Conservation (phyloP, 345 rosid genomes). For the Murraya koenigii region DNA sequence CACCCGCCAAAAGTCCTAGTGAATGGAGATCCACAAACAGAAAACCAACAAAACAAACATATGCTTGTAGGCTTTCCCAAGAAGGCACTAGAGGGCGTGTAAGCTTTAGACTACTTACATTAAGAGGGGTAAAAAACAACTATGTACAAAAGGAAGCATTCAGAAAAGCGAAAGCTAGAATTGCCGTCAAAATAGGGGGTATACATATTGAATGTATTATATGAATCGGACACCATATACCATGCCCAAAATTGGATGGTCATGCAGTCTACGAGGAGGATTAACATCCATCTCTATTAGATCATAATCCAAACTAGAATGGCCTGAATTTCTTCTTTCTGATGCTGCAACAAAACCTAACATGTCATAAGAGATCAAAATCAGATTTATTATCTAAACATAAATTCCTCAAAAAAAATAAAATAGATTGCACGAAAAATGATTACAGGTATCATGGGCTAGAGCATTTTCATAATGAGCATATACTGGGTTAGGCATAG, state of each 20-base stretch:
- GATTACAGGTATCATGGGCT: neutral
- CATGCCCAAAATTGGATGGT: conserved; percentile 33
- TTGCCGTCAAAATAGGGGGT: conserved; percentile 4
- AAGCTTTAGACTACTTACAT: conserved; percentile 25
- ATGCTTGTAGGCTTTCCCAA: conserved; percentile 6
- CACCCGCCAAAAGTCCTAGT: neutral
- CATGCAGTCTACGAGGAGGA: neutral
- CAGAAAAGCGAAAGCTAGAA: conserved; percentile 1
- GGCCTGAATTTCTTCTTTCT: neutral
- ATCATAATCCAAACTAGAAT: conserved; percentile 1
- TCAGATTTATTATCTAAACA: neutral
- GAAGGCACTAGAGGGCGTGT: conserved; percentile 10
- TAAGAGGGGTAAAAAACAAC: conserved; percentile 3
- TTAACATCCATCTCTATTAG: neutral
- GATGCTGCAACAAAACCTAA: conserved; percentile 4
- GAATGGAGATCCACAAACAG: neutral
- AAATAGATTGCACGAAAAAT: neutral
- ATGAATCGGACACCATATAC: conserved; percentile 13
- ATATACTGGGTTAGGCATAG: neutral
- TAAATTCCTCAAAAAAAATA: neutral
- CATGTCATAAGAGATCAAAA: neutral
- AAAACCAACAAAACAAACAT: neutral
- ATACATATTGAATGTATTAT: neutral
- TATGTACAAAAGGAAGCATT: conserved; percentile 23
- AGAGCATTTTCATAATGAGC: neutral